Base-by-base conservation (phyloP, 352 stramenopile species). In the Phytophthora cajani region DNA sequence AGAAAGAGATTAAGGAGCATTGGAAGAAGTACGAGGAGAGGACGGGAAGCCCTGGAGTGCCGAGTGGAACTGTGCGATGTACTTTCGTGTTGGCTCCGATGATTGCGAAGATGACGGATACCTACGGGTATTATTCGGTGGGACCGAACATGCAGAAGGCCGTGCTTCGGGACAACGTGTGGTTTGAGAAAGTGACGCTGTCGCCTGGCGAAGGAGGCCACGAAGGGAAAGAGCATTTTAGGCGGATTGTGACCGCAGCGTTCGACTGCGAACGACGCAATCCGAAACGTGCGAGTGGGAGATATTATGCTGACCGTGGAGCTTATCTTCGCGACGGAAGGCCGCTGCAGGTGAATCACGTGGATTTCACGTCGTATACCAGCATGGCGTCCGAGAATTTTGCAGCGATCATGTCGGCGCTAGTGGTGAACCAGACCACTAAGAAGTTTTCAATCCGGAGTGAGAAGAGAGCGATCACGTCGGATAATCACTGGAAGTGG, bases 341-440 rank as follows among this genome's bases (percentile, higher is more conserved):
- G 14, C 63, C 54, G 32, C 55, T 71, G 1, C 47, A 64, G 27
- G 32, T 57, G 33, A 56, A 49, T 40, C 36, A 55, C 21, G 56
- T 64, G n/a, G 23, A 69, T 1, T 59, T 46, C 6, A 36, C 21
- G 2, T 56, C 25, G 6, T 64, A 53, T 23, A 66, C 36, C 9
- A 21, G n/a, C 5, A 36, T 61, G 30, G 33, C 3, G 14, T 23
- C 12, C 6, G 54, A 50, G 5, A 38, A 53, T n/a, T 53, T 71
- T 46, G 21, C 10, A 33, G 56, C 49, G 3, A 53, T 71, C 1
- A 49, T 58, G 16, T 62, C 64, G 10, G 64, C 57, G 2, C 14
- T 71, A 2, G 40, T 62, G 5, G 8, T 67, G 5, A 71, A 61
- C 19, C 51, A 66, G 23, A 67, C 50, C 1, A 42, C 57, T 0